A percentile compares a stretch with the other conserved stretches of the same genome.
phyloP scores from a whole-genome alignment of 2,329 filamentous ascomycete genomes.

The Diaporthe caulivora region DNA sequence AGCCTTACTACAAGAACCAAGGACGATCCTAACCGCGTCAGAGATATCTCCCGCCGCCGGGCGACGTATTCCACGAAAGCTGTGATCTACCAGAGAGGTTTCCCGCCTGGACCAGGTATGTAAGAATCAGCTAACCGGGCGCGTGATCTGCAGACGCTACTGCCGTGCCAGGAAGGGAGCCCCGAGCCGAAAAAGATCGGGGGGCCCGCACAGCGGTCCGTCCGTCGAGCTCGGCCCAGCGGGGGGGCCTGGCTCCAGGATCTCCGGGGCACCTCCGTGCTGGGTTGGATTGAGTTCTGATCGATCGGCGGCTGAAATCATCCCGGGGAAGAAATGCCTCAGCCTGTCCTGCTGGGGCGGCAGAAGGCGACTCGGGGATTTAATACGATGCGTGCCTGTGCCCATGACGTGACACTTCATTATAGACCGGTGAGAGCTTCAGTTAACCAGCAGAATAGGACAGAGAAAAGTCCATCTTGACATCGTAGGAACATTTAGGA shows the following conservation, averaged over 20 bases:
- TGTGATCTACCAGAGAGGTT: background rate
- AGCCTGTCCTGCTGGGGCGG: no score
- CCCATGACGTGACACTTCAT: background rate
- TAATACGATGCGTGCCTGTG: background rate
- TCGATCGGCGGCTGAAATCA: background rate
- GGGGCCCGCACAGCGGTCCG: background rate
- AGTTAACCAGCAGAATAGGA: background rate
- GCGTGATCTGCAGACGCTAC: background rate
- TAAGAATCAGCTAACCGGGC: background rate
- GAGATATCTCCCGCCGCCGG: background rate
- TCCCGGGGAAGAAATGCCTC: conserved; percentile 7
- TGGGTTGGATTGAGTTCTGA: background rate
- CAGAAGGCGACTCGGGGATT: background rate
- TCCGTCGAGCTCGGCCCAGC: background rate
- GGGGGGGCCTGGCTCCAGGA: background rate
- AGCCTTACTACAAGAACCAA: background rate
- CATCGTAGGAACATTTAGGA: background rate
- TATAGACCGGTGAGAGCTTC: no score
- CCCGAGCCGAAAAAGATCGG: background rate
- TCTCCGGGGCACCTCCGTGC: conserved; percentile 1
- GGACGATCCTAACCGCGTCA: no score
- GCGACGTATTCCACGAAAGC: background rate
- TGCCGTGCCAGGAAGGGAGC: background rate
- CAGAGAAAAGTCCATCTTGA: background rate
- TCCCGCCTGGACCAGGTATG: background rate